These are phyloP conservation scores for Rhododendron williamsianum DNA, from an alignment of 148 eudicot genomes.

Conservation along the genomic window DNA sequence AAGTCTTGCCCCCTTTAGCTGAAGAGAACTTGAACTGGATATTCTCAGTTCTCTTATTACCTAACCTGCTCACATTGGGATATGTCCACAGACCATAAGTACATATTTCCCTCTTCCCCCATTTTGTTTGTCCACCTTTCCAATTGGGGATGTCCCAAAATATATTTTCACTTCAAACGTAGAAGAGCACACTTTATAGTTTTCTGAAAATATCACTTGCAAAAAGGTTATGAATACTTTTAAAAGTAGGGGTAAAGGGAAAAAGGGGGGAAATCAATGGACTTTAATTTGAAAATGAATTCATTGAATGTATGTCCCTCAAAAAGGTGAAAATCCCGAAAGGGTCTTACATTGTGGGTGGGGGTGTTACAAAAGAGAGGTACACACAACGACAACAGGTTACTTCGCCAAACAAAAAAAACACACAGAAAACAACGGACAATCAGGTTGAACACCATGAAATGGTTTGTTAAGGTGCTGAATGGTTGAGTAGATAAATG, in stretches of 20 bases:
- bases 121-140: background rate
- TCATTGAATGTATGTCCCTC: background rate
- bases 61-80: background rate
- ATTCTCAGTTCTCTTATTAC: background rate
- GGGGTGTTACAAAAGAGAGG: background rate
- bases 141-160: background rate
- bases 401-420: background rate
- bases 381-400: background rate
- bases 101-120: background rate
- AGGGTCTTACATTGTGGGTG: background rate
- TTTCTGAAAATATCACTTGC: background rate
- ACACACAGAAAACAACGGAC: background rate
- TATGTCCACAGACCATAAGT: background rate
- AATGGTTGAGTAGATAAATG: background rate
- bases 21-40: background rate
- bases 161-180: background rate
- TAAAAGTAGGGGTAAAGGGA: background rate
- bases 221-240: background rate
- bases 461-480: no score
- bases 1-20: background rate
- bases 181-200: background rate
- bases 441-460: background rate
- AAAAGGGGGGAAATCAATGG: background rate
- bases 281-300: background rate
- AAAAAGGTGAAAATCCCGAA: background rate